These are phyloP conservation scores for Ophiostoma piceae DNA, from an alignment of 2,329 filamentous ascomycete genomes.

Conservation along the genomic window DNA sequence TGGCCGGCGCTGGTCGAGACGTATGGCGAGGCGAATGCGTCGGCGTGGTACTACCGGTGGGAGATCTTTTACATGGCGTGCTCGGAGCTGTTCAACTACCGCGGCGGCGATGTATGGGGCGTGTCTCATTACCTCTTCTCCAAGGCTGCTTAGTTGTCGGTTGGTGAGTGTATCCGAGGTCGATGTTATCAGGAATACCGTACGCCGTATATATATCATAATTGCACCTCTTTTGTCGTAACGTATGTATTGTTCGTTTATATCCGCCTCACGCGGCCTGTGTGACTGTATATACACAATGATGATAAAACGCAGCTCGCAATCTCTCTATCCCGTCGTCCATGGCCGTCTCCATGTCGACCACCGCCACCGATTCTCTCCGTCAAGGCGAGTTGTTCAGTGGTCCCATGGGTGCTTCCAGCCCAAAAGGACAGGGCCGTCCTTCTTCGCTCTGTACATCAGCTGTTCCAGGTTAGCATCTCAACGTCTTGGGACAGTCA, in stretches of 20 bases:
- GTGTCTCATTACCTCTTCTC: conserved; percentile 63
- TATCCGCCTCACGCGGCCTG: neutral
- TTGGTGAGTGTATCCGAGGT: neutral
- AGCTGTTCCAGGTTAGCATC: conserved; percentile 49
- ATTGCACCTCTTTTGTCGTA: neutral
- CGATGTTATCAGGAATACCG: neutral
- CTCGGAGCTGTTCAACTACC: conserved; percentile 62
- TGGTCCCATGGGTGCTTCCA: conserved; percentile 98
- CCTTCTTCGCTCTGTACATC: conserved; percentile 95
- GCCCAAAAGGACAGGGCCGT: conserved; percentile 78
- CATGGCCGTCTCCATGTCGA: neutral
- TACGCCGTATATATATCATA: neutral
- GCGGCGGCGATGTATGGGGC: conserved; percentile 62
- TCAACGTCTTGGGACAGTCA: conserved; percentile 13
- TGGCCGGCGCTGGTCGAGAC: conserved; percentile 61
- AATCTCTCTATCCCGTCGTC: neutral
- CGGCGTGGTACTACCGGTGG: conserved; percentile 64
- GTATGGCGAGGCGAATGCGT: conserved; percentile 55
- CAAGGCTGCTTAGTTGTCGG: conserved; percentile 39
- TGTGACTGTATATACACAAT: conserved; percentile 17
- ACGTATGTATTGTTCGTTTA: neutral
- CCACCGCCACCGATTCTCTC: neutral
- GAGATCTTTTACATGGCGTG: conserved; percentile 69
- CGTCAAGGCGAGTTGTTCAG: conserved; percentile 42
- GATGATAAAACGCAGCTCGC: conserved; percentile 10